phyloP scores from a whole-genome alignment of 306 rosid species.

The Hippophae gyantsensis region DNA sequence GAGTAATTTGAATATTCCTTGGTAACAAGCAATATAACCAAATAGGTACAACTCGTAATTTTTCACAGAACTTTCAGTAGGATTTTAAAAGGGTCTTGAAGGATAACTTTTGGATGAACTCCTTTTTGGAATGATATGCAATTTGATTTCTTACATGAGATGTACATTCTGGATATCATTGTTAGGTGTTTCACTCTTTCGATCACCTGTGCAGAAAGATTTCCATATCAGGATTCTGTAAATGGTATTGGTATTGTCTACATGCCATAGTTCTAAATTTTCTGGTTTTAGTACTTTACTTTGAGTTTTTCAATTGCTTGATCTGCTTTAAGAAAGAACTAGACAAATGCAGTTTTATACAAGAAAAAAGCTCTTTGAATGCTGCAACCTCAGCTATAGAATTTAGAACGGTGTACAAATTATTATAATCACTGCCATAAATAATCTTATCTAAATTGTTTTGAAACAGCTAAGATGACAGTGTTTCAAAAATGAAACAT shows the following conservation, averaged over 20 bases:
- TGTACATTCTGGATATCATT: not conserved
- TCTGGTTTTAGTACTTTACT: too few species aligned
- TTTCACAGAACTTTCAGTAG: not conserved
- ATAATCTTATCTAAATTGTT: too few species aligned
- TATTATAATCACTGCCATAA: too few species aligned
- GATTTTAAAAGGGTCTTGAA: not conserved
- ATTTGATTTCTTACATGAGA: not conserved
- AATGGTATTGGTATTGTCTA: not conserved
- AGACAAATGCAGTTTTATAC: too few species aligned
- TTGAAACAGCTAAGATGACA: too few species aligned
- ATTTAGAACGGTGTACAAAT: too few species aligned
- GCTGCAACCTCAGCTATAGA: too few species aligned
- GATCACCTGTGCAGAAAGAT: not conserved
- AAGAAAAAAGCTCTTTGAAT: not conserved
- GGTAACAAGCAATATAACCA: not conserved
- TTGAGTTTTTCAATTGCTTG: too few species aligned
- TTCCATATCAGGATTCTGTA: not conserved
- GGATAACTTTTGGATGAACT: not conserved
- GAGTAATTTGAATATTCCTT: slow-evolving; percentile 22
- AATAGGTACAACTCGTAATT: not conserved
- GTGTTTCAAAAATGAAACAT: too few species aligned
- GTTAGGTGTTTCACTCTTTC: not conserved
- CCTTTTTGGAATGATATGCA: not conserved
- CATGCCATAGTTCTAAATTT: too few species aligned
- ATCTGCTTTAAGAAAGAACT: too few species aligned